Evolutionary conservation across 495 filamentous ascomycete genomes (phyloP), one percentile per base, ranked within the genome.

Genomic region (Podospora sp.): DNA sequence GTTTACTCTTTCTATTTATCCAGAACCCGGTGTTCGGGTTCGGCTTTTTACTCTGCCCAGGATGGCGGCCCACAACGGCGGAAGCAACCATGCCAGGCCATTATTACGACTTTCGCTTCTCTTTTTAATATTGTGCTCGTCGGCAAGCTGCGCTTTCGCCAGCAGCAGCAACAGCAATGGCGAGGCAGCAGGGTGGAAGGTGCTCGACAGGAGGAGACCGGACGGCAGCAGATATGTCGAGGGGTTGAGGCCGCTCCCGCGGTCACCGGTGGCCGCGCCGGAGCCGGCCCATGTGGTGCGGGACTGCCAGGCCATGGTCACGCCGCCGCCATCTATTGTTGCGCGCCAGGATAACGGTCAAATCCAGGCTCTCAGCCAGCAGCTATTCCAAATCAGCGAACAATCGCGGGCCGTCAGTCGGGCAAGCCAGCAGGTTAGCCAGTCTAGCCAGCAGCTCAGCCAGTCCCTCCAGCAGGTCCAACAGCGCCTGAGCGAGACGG

Each of bases 321-420:
- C 68, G 18, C 69, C 74, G 6, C 25, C 71, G 0, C 72, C 67
- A 9, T 55, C 64, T 6, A 61, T 74, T 16, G 26, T 68, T 3
- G 9, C 6, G 27, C 77, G 79, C 26, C 79, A 80, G 60, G 77
- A 82, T 53, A 67, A 79, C 51, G 74, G 76, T 40, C 79, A 82
- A 58, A 73, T 82, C 50, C 73, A 77, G 25, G 76, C 78, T 29
- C 77, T 82, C 22, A 79, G 77, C 56, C 21, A 69, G 63, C 76
- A 79, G 35, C 72, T 82, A 2, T 72, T 64, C 35, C 70, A 63
- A 9, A 64, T 82, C 12, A 68, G 65, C 58, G 21, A 66, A 16
- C 55, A 60, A 21, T 81, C 74, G 1, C 69, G 76, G 35, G 73
- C 76, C 11, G 74, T 78, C 63, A 76, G 74, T 33, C 75, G 72